phyloP scores from a whole-genome alignment of 2,329 filamentous ascomycete genomes.

The Aspergillus hiratsukae region DNA sequence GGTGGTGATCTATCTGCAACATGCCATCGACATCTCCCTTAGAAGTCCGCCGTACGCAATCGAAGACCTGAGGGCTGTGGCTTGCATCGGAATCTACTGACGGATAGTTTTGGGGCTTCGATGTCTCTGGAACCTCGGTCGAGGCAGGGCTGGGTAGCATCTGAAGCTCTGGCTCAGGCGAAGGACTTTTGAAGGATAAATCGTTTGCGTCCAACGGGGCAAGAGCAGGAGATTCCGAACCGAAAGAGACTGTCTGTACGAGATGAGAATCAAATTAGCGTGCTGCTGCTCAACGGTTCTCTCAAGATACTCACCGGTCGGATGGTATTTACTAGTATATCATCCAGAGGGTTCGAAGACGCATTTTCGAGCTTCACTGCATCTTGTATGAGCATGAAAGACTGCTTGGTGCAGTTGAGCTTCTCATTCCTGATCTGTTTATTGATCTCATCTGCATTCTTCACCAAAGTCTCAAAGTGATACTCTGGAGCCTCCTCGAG shows the following conservation, averaged over 20 bases:
- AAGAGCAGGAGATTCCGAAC: not conserved
- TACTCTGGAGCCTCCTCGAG: not conserved
- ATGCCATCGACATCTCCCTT: not conserved
- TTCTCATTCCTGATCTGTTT: constrained; percentile 19
- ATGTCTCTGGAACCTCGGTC: not conserved
- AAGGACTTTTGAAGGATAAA: not conserved
- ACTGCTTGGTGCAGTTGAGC: constrained; percentile 20
- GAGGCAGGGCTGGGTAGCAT: constrained; percentile 13
- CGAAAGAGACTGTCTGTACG: not conserved
- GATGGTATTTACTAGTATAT: constrained; percentile 13
- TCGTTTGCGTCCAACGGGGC: constrained; percentile 2
- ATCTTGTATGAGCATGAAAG: constrained; percentile 24
- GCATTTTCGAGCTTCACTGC: constrained; percentile 22
- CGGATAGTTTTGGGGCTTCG: not conserved
- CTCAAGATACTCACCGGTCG: constrained; percentile 21
- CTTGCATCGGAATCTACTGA: not conserved
- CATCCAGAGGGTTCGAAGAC: constrained; percentile 19
- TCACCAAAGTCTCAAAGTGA: not conserved
- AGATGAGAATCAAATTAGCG: not conserved
- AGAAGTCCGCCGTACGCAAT: not conserved
- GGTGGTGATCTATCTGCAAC: not conserved
- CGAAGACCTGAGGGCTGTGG: not conserved
- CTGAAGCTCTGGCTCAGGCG: not conserved
- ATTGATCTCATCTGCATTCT: not conserved
- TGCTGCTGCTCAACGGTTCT: not conserved